Evolutionary conservation across 2,329 filamentous ascomycete species (phyloP), one percentile per base, ranked within the genome.

Genomic region (Claviceps pazoutovae): DNA sequence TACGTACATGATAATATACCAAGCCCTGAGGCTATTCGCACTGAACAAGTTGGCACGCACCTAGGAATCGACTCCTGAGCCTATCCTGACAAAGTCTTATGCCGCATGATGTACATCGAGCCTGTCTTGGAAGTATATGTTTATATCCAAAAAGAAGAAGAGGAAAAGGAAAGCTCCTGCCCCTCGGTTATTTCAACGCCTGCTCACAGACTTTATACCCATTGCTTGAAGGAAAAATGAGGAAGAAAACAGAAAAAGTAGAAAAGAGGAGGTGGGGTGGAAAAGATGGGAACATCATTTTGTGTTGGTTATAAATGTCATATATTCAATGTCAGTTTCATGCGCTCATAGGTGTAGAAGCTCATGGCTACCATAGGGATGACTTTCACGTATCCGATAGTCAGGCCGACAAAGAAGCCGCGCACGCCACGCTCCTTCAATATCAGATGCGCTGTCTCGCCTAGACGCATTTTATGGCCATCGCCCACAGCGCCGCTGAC

Each of bases 401-500:
- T 88, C 64, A 98, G 70, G 0, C 93, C 93, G 11, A 97, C 84
- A 67, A 88, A 98, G 71, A 95, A 97, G 0, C 93, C 93, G 49
- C 78, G 75, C 54, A 83, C 68, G 0, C 93, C 93, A 52, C 76
- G 77, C 68, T 96, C 88, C 46, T 76, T 71, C 58, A 82, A 82
- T 56, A 98, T 93, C 63, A 82, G 76, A 57, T 69, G 71, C 3
- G 83, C 83, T 1, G 91, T 95, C 69, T 97, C 91, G 16, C 72
- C 71, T 56, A 98, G 87, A 49, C 82, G 75, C 46, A 95, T 68
- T 46, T 86, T 74, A 60, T 81, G 87, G 0, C 91, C 90, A 64
- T 97, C 90, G 1, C 93, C 93, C 0, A 97, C 88, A 0, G 91
- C 90, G 11, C 91, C 93, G 47, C 88, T 87, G 14, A 98, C 93